These are phyloP conservation scores for Metschnikowia cubensis DNA, from an alignment of 805 yeast genomes.

Conservation along the genomic window DNA sequence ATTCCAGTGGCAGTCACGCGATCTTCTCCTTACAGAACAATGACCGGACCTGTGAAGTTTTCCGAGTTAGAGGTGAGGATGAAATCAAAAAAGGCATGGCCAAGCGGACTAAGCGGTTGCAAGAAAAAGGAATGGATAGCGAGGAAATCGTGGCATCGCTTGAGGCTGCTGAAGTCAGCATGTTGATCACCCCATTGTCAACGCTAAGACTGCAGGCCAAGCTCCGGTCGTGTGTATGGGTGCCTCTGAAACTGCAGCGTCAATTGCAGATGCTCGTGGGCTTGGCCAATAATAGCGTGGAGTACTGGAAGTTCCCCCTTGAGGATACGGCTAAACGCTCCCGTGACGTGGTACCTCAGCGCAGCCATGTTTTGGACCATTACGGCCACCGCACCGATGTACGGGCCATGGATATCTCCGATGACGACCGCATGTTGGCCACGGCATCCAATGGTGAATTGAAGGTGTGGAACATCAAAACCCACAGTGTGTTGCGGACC, in stretches of 20 bases:
- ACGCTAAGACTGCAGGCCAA: conserved; percentile 62
- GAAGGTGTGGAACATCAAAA: conserved; percentile 81
- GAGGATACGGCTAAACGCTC: conserved; percentile 54
- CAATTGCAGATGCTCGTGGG: conserved; percentile 59
- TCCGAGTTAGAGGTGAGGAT: conserved; percentile 67
- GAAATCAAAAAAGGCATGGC: conserved; percentile 76
- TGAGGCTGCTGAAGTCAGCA: conserved; percentile 46
- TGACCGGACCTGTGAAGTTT: conserved; percentile 77
- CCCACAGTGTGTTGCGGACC: conserved; percentile 74
- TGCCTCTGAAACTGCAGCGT: conserved; percentile 38
- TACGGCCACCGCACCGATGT: conserved; percentile 90
- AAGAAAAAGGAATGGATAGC: conserved; percentile 59
- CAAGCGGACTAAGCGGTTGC: conserved; percentile 72
- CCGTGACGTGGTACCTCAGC: conserved; percentile 37
- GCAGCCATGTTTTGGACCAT: conserved; percentile 58
- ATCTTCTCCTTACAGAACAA: conserved; percentile 71
- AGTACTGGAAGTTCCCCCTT: conserved; percentile 54
- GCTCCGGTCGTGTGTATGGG: conserved; percentile 67
- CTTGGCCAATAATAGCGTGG: conserved; percentile 70
- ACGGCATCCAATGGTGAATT: conserved; percentile 88
- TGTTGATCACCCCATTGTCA: conserved; percentile 66
- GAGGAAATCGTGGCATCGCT: conserved; percentile 51
- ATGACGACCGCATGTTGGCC: conserved; percentile 74
- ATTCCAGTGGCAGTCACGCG: conserved; percentile 33
- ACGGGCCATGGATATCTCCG: conserved; percentile 75